Percentiles rank a stretch among this genome's conserved stretches.
phyloP scores from a whole-genome alignment of 306 rosid species.

The Casuarina equisetifolia region DNA sequence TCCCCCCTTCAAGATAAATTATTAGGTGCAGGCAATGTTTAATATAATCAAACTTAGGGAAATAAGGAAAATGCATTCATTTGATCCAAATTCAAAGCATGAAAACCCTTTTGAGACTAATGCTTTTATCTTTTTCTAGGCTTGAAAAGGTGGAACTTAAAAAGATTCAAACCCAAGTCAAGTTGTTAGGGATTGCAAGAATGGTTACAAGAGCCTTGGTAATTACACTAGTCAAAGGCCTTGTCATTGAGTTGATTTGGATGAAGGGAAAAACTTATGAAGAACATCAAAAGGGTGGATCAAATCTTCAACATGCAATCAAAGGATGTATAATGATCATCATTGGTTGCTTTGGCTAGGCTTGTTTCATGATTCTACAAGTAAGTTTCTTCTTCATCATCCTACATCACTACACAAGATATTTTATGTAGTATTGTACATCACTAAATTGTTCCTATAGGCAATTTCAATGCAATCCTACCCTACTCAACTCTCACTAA shows the following conservation, averaged over 20 bases:
- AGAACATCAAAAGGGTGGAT: slow-evolving; percentile 27
- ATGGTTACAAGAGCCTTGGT: slow-evolving; percentile 85
- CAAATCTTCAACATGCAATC: slow-evolving; percentile 46
- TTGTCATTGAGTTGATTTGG: slow-evolving; percentile 52
- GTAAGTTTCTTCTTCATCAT: slow-evolving; percentile 30
- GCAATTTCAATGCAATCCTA: slow-evolving; percentile 65
- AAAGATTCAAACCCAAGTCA: slow-evolving; percentile 80
- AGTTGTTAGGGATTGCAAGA: slow-evolving; percentile 74
- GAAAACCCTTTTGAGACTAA: no score
- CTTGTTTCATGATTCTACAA: slow-evolving; percentile 74
- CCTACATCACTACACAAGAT: neutral
- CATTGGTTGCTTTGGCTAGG: slow-evolving; percentile 76
- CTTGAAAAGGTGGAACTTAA: no score
- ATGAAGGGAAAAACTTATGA: slow-evolving; percentile 24
- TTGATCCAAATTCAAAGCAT: no score
- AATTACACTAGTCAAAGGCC: slow-evolving; percentile 84
- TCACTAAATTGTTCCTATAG: no score
- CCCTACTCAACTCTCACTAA: slow-evolving; percentile 83
- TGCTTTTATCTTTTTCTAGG: no score
- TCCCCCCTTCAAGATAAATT: no score
- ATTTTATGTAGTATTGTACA: no score
- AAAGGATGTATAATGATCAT: slow-evolving; percentile 65
- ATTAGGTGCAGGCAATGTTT: no score
- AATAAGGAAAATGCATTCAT: no score
- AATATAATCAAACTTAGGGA: no score